Percentiles rank a stretch among this genome's conserved stretches.
phyloP scores from a whole-genome alignment of 495 filamentous ascomycete species.

The Neurospora intermedia region DNA sequence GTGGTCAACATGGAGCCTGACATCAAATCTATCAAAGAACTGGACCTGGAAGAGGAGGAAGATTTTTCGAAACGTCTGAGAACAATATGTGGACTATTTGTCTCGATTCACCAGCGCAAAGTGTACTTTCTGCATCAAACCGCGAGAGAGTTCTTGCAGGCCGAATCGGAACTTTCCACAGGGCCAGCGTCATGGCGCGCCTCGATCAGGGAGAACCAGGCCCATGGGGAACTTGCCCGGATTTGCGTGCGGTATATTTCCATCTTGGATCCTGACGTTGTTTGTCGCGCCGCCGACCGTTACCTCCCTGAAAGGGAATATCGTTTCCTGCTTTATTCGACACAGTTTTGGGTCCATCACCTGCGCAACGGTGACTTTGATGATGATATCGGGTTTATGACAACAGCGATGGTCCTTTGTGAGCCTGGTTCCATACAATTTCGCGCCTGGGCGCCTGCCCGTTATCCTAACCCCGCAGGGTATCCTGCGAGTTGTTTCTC shows the following conservation, averaged over 20 bases:
- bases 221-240: not conserved
- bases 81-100: not conserved
- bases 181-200: too few species aligned
- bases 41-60: not conserved
- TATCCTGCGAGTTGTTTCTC: too few species aligned
- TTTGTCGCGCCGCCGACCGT: rapidly evolving
- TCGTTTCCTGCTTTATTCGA: not conserved
- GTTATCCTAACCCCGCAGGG: not conserved
- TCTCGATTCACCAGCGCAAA: not conserved
- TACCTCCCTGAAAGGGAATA: not conserved
- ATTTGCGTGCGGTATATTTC: not conserved
- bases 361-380: not conserved
- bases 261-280: not conserved
- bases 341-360: not conserved
- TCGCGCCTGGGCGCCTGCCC: not conserved
- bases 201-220: not conserved
- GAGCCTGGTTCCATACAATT: not conserved
- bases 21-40: not conserved
- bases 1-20: not conserved
- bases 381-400: not conserved
- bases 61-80: not conserved
- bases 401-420: not conserved
- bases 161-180: too few species aligned
- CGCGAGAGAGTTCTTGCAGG: not conserved
- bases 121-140: not conserved